phyloP scores from a whole-genome alignment of 176 grass and related monocot species.

The sorghum (Sorghum bicolor) region DNA sequence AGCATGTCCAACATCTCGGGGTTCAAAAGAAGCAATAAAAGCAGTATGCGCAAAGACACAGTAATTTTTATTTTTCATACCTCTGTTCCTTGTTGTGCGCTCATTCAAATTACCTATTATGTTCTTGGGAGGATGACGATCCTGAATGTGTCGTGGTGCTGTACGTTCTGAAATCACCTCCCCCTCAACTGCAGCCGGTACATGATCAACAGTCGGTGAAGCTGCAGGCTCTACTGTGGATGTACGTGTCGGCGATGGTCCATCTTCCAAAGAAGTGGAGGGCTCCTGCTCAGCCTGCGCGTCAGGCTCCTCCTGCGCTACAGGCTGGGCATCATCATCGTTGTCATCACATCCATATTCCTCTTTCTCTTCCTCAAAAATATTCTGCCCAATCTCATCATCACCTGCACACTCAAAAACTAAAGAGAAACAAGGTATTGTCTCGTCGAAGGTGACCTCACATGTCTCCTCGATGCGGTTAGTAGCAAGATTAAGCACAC shows the following conservation, averaged over 20 bases:
- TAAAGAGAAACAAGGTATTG: no score
- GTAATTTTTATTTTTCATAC: background rate
- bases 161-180: background rate
- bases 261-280: background rate
- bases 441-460: no score
- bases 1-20: no score
- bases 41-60: background rate
- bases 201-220: background rate
- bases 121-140: background rate
- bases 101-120: background rate
- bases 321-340: no score
- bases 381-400: no score
- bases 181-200: no score
- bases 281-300: background rate
- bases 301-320: background rate
- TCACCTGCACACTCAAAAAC: no score
- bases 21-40: no score
- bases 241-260: background rate
- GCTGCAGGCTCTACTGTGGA: background rate
- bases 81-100: background rate
- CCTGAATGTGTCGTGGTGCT: background rate
- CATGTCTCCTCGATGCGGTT: no score
- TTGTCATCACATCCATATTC: no score
- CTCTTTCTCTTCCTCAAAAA: no score
- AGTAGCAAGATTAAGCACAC: no score